A percentile compares a stretch with the other conserved stretches of the same genome.
These are phyloP conservation scores for Vitis riparia DNA, from an alignment of 164 flowering plant species.

Conservation along the genomic window DNA sequence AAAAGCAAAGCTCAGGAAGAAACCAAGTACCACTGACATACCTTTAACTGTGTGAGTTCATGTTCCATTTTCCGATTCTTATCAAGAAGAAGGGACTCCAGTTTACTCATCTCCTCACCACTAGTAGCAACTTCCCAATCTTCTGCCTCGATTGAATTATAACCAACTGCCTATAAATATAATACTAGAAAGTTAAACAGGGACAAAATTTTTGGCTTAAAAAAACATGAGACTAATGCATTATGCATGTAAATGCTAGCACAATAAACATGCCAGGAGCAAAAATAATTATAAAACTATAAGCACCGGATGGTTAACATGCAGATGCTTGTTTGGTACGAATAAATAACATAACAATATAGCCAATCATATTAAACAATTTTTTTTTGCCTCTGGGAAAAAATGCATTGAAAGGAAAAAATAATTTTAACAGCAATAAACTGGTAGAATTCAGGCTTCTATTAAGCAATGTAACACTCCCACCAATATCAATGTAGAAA, in stretches of 20 bases:
- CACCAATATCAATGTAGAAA: background rate
- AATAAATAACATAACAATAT: background rate
- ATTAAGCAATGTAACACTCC: background rate
- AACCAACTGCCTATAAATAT: conserved; percentile 85
- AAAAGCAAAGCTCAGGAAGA: conserved; percentile 3
- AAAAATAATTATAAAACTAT: background rate
- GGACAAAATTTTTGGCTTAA: background rate
- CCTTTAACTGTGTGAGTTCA: conserved; percentile 94
- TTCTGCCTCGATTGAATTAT: conserved; percentile 97
- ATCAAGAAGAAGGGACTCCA: conserved; percentile 94
- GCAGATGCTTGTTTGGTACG: background rate
- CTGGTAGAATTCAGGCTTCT: background rate
- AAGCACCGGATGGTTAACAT: background rate
- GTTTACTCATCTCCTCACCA: conserved; percentile 97
- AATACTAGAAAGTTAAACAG: conserved; percentile 6
- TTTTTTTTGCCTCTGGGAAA: too few relatives aligned
- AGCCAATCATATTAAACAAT: too few relatives aligned
- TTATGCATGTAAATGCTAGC: background rate
- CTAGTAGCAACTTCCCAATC: conserved; percentile 98
- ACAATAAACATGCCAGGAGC: background rate
- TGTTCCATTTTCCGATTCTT: conserved; percentile 98
- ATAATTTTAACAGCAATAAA: too few relatives aligned
- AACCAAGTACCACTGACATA: conserved; percentile 21
- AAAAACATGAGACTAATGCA: too few relatives aligned
- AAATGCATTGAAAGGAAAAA: too few relatives aligned